phyloP scores from a whole-genome alignment of 345 rosid genomes.

The Aethionema arabicum region DNA sequence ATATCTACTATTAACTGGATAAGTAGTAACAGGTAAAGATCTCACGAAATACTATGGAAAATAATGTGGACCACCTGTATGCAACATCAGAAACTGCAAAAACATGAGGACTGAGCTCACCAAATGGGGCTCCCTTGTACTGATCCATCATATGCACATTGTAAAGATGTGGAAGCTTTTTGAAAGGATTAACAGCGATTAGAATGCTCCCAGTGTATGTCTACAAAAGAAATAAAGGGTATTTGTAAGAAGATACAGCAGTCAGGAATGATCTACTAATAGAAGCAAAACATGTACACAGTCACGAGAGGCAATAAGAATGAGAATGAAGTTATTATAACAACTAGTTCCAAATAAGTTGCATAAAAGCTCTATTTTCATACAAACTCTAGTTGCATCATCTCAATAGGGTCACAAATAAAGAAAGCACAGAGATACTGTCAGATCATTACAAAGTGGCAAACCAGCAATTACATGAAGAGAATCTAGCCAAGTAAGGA shows the following conservation, averaged over 20 bases:
- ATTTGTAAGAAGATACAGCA: slow-evolving; percentile 8
- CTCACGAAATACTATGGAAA: slow-evolving; percentile 5
- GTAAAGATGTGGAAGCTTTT: slow-evolving; percentile 98
- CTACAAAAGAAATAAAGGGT: slow-evolving; percentile 40
- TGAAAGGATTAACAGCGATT: slow-evolving; percentile 97
- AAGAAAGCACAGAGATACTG: slow-evolving; percentile 18
- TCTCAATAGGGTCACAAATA: slow-evolving; percentile 17
- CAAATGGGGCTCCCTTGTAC: slow-evolving; percentile 95
- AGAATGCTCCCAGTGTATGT: slow-evolving; percentile 98
- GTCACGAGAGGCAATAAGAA: slow-evolving; percentile 12
- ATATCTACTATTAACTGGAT: slow-evolving; percentile 34
- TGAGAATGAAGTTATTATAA: slow-evolving; percentile 13
- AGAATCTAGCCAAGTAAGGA: slow-evolving; percentile 18
- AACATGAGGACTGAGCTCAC: slow-evolving; percentile 97
- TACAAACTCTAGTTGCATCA: background rate
- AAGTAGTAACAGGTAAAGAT: slow-evolving; percentile 21
- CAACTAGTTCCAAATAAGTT: slow-evolving; percentile 11
- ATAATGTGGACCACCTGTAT: slow-evolving; percentile 58
- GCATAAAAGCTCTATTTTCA: background rate
- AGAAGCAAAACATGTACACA: slow-evolving; percentile 14
- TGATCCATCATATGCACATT: slow-evolving; percentile 98
- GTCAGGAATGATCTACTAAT: slow-evolving; percentile 10
- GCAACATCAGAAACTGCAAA: slow-evolving; percentile 99
- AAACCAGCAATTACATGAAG: slow-evolving; percentile 20
- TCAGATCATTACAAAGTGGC: slow-evolving; percentile 14